phyloP scores from a whole-genome alignment of 1,284 basidiomycete species.

The Tilletia setariae region DNA sequence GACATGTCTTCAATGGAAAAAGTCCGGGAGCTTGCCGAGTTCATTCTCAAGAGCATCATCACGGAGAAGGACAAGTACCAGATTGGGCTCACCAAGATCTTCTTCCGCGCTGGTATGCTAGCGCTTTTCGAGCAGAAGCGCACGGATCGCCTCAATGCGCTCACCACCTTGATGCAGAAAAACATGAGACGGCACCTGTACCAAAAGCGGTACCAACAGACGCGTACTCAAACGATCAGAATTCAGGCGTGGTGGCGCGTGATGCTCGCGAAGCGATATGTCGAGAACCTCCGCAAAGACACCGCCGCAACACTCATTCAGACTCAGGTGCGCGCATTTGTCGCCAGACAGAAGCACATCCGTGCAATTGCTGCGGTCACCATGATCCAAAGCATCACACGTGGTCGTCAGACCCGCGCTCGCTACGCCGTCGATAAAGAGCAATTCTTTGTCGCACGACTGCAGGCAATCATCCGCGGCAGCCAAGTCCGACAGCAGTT shows the following conservation, averaged over 20 bases:
- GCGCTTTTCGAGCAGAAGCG: slow-evolving; percentile 91
- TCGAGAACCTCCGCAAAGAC: slow-evolving; percentile 69
- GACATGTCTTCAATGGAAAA: slow-evolving; percentile 59
- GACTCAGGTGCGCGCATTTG: slow-evolving; percentile 66
- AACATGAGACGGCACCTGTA: slow-evolving; percentile 85
- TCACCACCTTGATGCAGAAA: slow-evolving; percentile 96
- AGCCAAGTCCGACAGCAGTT: slow-evolving; percentile 66
- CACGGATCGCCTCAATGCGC: slow-evolving; percentile 77
- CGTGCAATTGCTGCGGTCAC: slow-evolving; percentile 67
- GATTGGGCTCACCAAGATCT: slow-evolving; percentile 94
- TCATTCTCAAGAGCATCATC: slow-evolving; percentile 80
- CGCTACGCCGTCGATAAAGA: slow-evolving; percentile 65
- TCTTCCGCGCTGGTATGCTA: slow-evolving; percentile 98
- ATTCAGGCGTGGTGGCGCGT: slow-evolving; percentile 94
- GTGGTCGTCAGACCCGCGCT: slow-evolving; percentile 73
- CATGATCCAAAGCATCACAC: slow-evolving; percentile 75
- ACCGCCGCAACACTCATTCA: slow-evolving; percentile 77
- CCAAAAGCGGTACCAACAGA: slow-evolving; percentile 71
- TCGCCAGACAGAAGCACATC: slow-evolving; percentile 71
- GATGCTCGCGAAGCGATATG: slow-evolving; percentile 70
- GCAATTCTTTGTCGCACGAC: slow-evolving; percentile 66
- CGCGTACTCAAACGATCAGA: slow-evolving; percentile 69
- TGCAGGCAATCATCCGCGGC: slow-evolving; percentile 86
- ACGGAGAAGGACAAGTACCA: slow-evolving; percentile 95
- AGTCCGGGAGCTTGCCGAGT: slow-evolving; percentile 70